Conservation (phyloP, 1,139 yeast genomes). For the Candida sp. region DNA sequence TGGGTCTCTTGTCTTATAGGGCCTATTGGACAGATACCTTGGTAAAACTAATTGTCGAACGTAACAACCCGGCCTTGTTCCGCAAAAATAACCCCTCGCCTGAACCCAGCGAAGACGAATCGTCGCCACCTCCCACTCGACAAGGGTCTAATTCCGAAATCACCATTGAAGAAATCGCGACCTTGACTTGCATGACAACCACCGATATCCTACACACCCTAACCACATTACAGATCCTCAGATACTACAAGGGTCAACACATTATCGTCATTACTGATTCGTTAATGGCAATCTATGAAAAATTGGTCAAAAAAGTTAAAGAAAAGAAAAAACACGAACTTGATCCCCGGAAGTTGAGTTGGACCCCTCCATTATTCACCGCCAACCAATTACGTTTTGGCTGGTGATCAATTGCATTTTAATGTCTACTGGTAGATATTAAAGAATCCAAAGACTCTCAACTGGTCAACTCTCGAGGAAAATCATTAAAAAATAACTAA, state of each 20-base stretch:
- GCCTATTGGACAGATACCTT: conserved; percentile 97
- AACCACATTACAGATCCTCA: conserved; percentile 83
- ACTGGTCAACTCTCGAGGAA: no score
- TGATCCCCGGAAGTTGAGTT: conserved; percentile 66
- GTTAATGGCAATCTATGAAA: conserved; percentile 72
- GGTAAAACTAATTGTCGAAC: conserved; percentile 69
- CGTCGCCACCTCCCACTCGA: conserved; percentile 18
- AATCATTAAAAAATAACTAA: no score
- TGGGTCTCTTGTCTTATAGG: conserved; percentile 88
- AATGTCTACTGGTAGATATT: conserved; percentile 3
- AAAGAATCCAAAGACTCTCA: not conserved
- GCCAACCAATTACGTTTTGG: conserved; percentile 96
- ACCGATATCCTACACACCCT: conserved; percentile 93
- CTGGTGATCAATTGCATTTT: conserved; percentile 47
- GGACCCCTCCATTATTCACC: conserved; percentile 97
- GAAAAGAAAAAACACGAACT: conserved; percentile 75
- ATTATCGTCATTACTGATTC: conserved; percentile 89
- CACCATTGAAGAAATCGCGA: conserved; percentile 89
- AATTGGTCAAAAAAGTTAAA: conserved; percentile 50
- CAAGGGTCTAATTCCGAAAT: conserved; percentile 46
- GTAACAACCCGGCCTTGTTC: conserved; percentile 38
- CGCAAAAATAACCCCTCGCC: conserved; percentile 35
- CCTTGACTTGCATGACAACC: conserved; percentile 90
- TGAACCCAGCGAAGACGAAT: conserved; percentile 23
- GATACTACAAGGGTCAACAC: conserved; percentile 95